Percentiles rank a stretch among this genome's conserved stretches.
Conservation (phyloP, 2,329 filamentous ascomycete genomes). For the Ceratocystiopsis brevicomis region DNA sequence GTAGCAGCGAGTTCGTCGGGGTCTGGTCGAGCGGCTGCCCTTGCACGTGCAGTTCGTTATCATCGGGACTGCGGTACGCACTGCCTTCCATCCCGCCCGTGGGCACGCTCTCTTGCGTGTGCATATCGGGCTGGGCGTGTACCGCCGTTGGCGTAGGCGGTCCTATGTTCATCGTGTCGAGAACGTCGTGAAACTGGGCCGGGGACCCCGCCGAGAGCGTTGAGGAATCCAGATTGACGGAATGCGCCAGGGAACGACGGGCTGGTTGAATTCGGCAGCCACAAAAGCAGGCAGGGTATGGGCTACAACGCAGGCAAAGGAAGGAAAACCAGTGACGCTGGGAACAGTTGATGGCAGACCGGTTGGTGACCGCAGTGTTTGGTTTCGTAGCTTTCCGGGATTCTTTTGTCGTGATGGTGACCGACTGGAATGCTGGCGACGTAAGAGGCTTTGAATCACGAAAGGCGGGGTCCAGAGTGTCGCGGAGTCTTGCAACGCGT, state of each 20-base stretch:
- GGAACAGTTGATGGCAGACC: background rate
- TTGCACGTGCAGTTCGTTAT: slow-evolving; percentile 22
- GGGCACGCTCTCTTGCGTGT: slow-evolving; percentile 28
- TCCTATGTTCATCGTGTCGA: slow-evolving; percentile 31
- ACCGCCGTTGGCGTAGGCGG: slow-evolving; percentile 10
- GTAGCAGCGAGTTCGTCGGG: slow-evolving; percentile 20
- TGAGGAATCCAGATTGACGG: slow-evolving; percentile 30
- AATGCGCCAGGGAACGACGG: background rate
- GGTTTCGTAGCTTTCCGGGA: background rate
- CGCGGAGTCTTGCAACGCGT: background rate
- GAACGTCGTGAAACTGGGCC: slow-evolving; percentile 33
- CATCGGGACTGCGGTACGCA: background rate
- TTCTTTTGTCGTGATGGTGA: too few relatives aligned
- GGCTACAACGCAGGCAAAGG: background rate
- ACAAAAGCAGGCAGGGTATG: background rate
- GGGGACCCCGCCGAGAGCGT: slow-evolving; percentile 28
- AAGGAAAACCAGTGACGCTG: background rate
- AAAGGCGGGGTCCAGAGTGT: background rate
- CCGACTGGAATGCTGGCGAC: too few relatives aligned
- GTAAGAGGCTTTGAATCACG: background rate
- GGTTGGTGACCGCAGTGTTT: background rate
- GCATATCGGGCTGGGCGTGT: slow-evolving; percentile 15
- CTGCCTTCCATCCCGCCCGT: slow-evolving; percentile 8
- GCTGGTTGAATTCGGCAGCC: too few relatives aligned
- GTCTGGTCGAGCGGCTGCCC: slow-evolving; percentile 32